phyloP scores from a whole-genome alignment of 2,329 filamentous ascomycete genomes.

The Venturia asperata region DNA sequence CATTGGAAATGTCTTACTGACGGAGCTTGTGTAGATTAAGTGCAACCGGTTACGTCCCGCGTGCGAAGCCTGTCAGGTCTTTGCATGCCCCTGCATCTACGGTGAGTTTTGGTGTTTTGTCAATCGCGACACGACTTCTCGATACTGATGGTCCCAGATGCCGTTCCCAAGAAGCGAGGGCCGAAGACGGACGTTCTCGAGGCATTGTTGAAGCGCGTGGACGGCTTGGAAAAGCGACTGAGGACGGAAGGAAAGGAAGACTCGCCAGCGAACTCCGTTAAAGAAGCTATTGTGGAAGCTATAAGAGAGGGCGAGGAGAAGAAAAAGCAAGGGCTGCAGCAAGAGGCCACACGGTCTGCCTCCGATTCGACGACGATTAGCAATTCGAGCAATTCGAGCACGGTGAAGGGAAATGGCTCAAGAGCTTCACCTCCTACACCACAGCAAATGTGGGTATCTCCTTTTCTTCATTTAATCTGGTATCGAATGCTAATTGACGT shows the following conservation, averaged over 20 bases:
- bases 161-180: conserved; percentile 80
- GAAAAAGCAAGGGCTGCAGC: background rate
- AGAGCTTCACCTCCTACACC: background rate
- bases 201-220: conserved; percentile 74
- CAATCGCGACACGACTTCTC: background rate
- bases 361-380: conserved; percentile 6
- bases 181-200: conserved; percentile 87
- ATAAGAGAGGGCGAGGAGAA: conserved; percentile 11
- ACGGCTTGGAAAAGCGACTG: conserved; percentile 73
- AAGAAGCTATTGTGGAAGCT: conserved; percentile 16
- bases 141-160: conserved; percentile 50
- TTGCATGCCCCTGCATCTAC: conserved; percentile 82
- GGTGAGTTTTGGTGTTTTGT: conserved; percentile 45
- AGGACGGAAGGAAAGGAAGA: conserved; percentile 49
- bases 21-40: conserved; percentile 61
- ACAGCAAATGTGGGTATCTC: background rate
- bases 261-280: conserved; percentile 23
- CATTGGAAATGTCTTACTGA: conserved; percentile 19
- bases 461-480: background rate
- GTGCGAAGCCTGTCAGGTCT: conserved; percentile 83
- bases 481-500: background rate
- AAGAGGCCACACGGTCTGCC: background rate
- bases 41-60: conserved; percentile 79
- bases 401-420: background rate
- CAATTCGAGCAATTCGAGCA: conserved; percentile 14